Evolutionary conservation across 2,329 filamentous ascomycete species (phyloP).

Genomic region (Alternaria arbusti): DNA sequence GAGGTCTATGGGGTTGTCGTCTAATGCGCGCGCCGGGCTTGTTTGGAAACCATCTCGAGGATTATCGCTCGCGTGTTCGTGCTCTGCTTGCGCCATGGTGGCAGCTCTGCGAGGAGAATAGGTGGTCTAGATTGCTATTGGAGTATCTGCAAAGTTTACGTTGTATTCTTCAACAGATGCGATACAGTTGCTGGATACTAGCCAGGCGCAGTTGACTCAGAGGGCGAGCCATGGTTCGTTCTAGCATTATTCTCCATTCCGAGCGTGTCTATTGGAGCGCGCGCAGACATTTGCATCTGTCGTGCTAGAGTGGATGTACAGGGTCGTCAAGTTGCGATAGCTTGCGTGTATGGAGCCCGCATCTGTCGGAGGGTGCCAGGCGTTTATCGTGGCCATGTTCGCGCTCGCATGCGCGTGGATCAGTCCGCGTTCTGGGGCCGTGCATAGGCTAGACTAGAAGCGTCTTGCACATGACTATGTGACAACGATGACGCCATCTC

Average conservation of each 20-base stretch:
- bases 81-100: background rate
- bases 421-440: background rate
- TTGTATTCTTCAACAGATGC: background rate
- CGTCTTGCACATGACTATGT: background rate
- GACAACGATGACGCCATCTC: background rate
- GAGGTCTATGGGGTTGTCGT: background rate
- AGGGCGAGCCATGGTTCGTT: background rate
- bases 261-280: background rate
- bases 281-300: background rate
- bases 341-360: background rate
- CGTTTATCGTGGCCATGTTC: background rate
- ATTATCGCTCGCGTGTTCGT: background rate
- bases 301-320: background rate
- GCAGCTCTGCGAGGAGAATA: background rate
- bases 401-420: background rate
- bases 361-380: background rate
- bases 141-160: background rate
- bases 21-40: background rate
- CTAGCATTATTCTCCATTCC: background rate
- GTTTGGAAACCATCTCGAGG: background rate
- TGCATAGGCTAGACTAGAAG: background rate
- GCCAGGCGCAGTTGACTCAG: background rate
- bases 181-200: no score
- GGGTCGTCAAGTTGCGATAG: no score
- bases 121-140: background rate